phyloP scores from a whole-genome alignment of 108 stramenopile species.

The Skeletonema menzelii region DNA sequence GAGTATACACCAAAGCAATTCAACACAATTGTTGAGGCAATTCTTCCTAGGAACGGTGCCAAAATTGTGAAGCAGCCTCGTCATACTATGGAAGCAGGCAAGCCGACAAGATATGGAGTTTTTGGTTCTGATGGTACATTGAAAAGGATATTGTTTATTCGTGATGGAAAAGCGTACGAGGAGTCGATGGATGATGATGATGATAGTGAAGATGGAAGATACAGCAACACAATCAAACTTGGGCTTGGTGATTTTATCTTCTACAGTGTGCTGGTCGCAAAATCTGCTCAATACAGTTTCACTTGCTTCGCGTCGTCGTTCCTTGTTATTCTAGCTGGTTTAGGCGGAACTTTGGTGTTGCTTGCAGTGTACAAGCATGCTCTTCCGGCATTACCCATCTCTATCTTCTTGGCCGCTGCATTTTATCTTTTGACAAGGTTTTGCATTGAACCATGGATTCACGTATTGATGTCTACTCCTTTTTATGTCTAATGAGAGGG shows the following conservation, averaged over 20 bases:
- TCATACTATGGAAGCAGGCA: conserved; percentile 28
- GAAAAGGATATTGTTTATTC: conserved; percentile 75
- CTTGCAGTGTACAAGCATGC: conserved; percentile 91
- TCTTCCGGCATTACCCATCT: conserved; percentile 91
- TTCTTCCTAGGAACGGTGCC: conserved; percentile 41
- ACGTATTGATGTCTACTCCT: conserved; percentile 59
- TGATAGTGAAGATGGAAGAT: conserved; percentile 46
- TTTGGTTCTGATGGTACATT: conserved; percentile 67
- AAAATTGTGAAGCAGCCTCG: conserved; percentile 42
- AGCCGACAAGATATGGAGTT: conserved; percentile 29
- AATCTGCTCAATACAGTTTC: conserved; percentile 92
- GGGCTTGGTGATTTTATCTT: conserved; percentile 95
- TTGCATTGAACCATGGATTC: conserved; percentile 80
- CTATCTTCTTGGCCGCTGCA: conserved; percentile 81
- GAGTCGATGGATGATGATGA: conserved; percentile 61
- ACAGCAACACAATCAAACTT: conserved; percentile 43
- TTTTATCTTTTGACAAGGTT: conserved; percentile 76
- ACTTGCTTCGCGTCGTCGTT: conserved; percentile 87
- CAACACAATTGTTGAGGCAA: conserved; percentile 30
- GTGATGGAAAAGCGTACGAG: conserved; percentile 79
- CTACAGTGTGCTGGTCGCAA: conserved; percentile 93
- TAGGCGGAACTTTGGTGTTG: conserved; percentile 91
- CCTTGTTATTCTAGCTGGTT: conserved; percentile 87
- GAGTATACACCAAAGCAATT: conserved; percentile 35
- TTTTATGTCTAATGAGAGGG: conserved; percentile 55